Conservation (phyloP, 768 basidiomycete species). For the Kwoniella botswanensis region DNA sequence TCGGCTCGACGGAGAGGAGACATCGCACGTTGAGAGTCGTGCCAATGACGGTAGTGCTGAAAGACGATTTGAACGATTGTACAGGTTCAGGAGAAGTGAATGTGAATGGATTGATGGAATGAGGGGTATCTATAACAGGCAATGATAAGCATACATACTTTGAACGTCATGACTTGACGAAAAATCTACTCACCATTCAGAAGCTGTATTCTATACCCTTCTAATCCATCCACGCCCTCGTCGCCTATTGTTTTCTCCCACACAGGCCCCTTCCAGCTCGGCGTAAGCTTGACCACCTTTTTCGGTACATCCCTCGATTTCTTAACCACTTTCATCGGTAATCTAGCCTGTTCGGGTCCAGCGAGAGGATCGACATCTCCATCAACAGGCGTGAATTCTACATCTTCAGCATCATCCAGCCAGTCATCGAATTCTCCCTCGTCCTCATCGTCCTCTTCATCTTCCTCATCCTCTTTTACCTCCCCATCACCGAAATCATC, state of each 20-base stretch:
- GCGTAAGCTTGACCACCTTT: conserved; percentile 75
- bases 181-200: conserved; percentile 72
- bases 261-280: conserved; percentile 79
- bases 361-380: conserved; percentile 17
- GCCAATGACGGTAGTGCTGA: conserved; percentile 37
- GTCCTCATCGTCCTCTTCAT: conserved; percentile 64
- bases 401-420: conserved; percentile 76
- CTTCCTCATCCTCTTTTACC: conserved; percentile 49
- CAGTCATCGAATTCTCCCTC: conserved; percentile 81
- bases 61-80: conserved; percentile 37
- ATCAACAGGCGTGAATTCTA: conserved; percentile 55
- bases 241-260: conserved; percentile 75
- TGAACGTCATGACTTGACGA: not conserved
- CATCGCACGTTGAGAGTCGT: conserved; percentile 28
- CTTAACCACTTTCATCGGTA: conserved; percentile 46
- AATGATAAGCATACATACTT: not conserved
- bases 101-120: conserved; percentile 53
- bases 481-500: conserved; percentile 69
- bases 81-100: conserved; percentile 35
- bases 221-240: conserved; percentile 73
- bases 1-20: conserved; percentile 30
- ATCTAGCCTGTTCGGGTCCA: conserved; percentile 21
- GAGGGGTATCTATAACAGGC: conserved; percentile 44
- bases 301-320: conserved; percentile 60
- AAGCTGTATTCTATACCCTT: conserved; percentile 74